A percentile compares a stretch with the other conserved stretches of the same genome.
Evolutionary conservation across 2,329 filamentous ascomycete genomes (phyloP).

Genomic region (Ustilaginoidea virens): DNA sequence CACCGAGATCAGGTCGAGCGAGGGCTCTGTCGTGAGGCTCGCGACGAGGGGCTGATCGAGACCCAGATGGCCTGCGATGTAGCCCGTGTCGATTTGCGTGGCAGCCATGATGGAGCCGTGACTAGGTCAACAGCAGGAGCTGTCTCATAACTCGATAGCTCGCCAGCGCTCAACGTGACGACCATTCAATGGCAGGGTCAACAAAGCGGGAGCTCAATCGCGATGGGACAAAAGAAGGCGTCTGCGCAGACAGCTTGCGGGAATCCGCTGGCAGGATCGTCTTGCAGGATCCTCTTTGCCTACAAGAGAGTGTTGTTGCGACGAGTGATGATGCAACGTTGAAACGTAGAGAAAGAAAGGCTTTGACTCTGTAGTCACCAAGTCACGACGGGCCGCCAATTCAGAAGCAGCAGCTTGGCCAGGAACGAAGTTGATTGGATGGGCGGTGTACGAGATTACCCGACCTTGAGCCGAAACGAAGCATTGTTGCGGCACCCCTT

Average conservation of each 20-base stretch:
- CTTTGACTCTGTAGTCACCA: too few relatives aligned
- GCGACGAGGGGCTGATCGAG: slow-evolving; percentile 49
- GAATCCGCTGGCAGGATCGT: background rate
- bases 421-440: too few relatives aligned
- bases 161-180: background rate
- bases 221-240: background rate
- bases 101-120: slow-evolving; percentile 21
- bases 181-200: slow-evolving; percentile 1
- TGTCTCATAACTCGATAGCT: slow-evolving; percentile 7
- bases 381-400: too few relatives aligned
- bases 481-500: too few relatives aligned
- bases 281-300: background rate
- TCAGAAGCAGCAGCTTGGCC: too few relatives aligned
- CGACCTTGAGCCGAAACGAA: too few relatives aligned
- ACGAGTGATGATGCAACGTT: too few relatives aligned
- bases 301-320: background rate
- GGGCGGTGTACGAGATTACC: too few relatives aligned
- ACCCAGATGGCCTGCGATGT: slow-evolving; percentile 56
- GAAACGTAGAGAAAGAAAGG: too few relatives aligned
- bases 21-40: slow-evolving; percentile 50
- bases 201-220: background rate
- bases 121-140: slow-evolving; percentile 4
- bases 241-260: background rate
- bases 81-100: slow-evolving; percentile 48
- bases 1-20: slow-evolving; percentile 58